Evolutionary conservation across 176 grass and related monocot genomes (phyloP).

Genomic region (Aegilops speltoides): DNA sequence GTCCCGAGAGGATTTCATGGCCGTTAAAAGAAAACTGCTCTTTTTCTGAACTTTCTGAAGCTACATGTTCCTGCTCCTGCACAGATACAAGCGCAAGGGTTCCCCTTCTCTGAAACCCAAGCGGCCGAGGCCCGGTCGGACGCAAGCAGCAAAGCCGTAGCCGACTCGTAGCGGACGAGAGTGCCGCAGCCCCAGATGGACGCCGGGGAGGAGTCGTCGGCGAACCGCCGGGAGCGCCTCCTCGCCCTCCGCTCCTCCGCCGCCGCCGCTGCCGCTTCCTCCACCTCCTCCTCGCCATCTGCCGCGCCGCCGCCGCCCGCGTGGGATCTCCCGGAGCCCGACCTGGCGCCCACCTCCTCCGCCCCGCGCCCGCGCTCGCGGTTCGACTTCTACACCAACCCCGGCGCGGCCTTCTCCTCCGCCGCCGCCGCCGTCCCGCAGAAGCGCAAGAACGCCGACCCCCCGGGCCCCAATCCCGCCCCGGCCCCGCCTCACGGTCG

Average conservation of each 20-base stretch:
- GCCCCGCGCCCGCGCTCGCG: neutral
- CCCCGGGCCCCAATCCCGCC: neutral
- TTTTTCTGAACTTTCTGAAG: too few species aligned
- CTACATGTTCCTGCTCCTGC: neutral
- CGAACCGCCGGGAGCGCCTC: conserved; percentile 45
- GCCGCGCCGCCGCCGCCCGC: neutral
- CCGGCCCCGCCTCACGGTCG: conserved; percentile 33
- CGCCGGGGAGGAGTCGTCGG: conserved; percentile 28
- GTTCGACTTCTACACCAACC: conserved; percentile 63
- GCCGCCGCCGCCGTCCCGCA: conserved; percentile 21
- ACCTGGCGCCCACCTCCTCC: conserved; percentile 3
- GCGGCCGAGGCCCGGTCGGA: neutral
- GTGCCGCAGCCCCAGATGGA: conserved; percentile 25
- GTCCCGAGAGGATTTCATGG: too few species aligned
- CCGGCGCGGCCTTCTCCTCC: conserved; percentile 47
- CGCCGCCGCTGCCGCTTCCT: neutral
- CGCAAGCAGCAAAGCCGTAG: neutral
- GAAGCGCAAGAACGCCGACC: conserved; percentile 31
- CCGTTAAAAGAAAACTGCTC: too few species aligned
- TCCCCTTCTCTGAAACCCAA: neutral
- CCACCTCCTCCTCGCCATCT: neutral
- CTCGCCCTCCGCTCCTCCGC: conserved; percentile 42
- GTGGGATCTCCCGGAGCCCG: conserved; percentile 36
- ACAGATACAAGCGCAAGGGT: neutral
- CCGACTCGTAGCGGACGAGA: neutral